Percentiles rank a stretch among this genome's conserved stretches.
phyloP scores from a whole-genome alignment of 306 rosid genomes.

The Vachellia pachyceras region DNA sequence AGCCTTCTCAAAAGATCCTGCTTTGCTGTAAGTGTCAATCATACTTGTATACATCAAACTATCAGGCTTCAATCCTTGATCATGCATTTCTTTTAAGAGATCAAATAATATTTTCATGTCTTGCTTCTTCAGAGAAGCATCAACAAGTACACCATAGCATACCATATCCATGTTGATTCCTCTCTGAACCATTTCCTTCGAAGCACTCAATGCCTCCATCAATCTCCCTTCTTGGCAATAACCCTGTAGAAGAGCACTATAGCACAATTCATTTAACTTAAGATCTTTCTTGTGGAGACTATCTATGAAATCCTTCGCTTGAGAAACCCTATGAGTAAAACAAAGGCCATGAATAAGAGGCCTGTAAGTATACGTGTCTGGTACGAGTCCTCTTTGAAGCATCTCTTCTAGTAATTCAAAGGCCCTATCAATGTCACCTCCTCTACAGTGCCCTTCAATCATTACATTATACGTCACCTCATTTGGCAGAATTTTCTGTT shows the following conservation, averaged over 20 bases:
- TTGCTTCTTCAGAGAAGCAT: constrained; percentile 68
- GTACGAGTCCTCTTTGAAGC: constrained; percentile 70
- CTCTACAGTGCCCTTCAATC: constrained; percentile 79
- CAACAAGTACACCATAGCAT: constrained; percentile 77
- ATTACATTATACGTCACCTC: constrained; percentile 92
- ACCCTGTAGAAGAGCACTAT: constrained; percentile 82
- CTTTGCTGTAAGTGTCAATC: constrained; percentile 77
- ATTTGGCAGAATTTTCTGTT: constrained; percentile 68
- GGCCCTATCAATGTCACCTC: constrained; percentile 67
- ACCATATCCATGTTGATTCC: constrained; percentile 86
- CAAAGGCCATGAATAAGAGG: constrained; percentile 85
- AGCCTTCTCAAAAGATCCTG: constrained; percentile 68
- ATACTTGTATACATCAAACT: constrained; percentile 78
- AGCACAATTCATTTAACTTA: constrained; percentile 82
- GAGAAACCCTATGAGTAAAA: constrained; percentile 70
- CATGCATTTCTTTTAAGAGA: constrained; percentile 72
- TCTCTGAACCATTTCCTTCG: constrained; percentile 72
- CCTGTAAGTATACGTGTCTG: constrained; percentile 85
- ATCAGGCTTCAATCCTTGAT: constrained; percentile 78
- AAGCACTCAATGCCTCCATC: constrained; percentile 72
- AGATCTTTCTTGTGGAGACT: constrained; percentile 63
- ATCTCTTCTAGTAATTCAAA: constrained; percentile 82
- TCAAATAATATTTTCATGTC: constrained; percentile 54
- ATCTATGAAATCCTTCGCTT: constrained; percentile 78
- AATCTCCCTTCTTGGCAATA: constrained; percentile 82